Evolutionary conservation across 768 basidiomycete genomes (phyloP), one percentile per base, ranked within the genome.

Genomic region (Pleurotus tuoliensis): DNA sequence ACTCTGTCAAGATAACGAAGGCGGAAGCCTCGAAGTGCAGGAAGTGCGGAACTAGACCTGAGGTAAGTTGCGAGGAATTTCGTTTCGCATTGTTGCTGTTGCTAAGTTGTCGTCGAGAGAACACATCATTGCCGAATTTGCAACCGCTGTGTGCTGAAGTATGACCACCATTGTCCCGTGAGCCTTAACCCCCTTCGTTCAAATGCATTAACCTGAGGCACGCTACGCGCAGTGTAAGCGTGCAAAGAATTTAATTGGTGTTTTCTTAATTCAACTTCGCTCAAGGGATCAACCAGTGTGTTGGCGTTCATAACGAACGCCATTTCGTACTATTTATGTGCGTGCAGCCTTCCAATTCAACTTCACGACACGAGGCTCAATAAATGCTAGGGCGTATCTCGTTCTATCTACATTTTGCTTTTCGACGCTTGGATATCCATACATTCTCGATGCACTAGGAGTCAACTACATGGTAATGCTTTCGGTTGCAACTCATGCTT

Each of bases 271-370:
- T 50, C 57, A 40, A 46, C n/a, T 7, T 20, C 15, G 37, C 15
- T 27, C 5, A 65, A 94, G 92, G 94, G 94, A 84, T 98, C 49
- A 98, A 98, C 69, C 92, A 94, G 82, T 98, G 96, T 67, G 96
- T 99, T 44, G 96, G 96, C 9, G 69, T 98, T 5, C 79, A 96
- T 67, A 99, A 98, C 63, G 95, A 98, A 67, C 86, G 96, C 0
- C 94, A 98, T 72, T 99, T 99, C 64, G 81, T 96, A 39, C 74
- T 98, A 47, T 99, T 98, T 80, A 88, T 98, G 92, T 92, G 60
- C 55, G 87, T 72, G 5, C 30, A 34, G 3, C 30, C 11, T 11
- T 34, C 3, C 9, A 2, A 11, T 34, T 9, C 30, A 34, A 34
- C 11, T 34, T 34, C 9, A 8, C 30, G 30, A 34, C 30, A 8